Evolutionary conservation across 441 rosid species (phyloP).

Genomic region (Adansonia grandidieri): DNA sequence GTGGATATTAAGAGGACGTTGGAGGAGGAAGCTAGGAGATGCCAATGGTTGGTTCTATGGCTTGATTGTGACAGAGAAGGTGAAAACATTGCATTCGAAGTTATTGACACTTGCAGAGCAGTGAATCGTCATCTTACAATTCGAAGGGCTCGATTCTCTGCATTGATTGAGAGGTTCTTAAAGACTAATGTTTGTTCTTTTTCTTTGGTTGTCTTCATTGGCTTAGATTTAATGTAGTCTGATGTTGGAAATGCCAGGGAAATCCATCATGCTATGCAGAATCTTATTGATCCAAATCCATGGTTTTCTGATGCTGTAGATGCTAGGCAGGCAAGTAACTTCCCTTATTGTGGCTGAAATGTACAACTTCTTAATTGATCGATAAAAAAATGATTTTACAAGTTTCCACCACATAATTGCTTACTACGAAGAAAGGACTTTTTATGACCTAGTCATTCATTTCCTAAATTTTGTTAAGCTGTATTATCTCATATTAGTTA

Average conservation of each 20-base stretch:
- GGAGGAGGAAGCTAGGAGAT: conserved; percentile 96
- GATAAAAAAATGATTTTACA: conserved; percentile 23
- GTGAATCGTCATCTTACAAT: conserved; percentile 62
- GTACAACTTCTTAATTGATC: conserved; percentile 19
- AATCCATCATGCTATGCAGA: conserved; percentile 86
- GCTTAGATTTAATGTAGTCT: conserved; percentile 26
- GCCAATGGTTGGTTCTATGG: conserved; percentile 95
- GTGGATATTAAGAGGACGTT: conserved; percentile 79
- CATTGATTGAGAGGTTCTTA: conserved; percentile 82
- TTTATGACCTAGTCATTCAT: not conserved
- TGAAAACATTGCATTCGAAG: conserved; percentile 95
- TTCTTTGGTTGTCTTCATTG: conserved; percentile 17
- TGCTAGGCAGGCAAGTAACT: conserved; percentile 86
- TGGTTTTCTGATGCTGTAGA: conserved; percentile 94
- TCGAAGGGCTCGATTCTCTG: conserved; percentile 89
- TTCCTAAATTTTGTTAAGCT: conserved; percentile 5
- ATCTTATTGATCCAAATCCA: conserved; percentile 83
- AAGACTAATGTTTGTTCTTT: conserved; percentile 11
- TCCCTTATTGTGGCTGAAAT: conserved; percentile 14
- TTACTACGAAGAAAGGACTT: not conserved
- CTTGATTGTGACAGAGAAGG: conserved; percentile 99
- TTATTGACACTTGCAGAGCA: conserved; percentile 65
- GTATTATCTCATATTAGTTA: not conserved
- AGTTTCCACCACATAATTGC: conserved; percentile 7
- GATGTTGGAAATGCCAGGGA: conserved; percentile 56